Base-by-base conservation (phyloP, 1,284 basidiomycete species). In the Ustilago bromivora region DNA sequence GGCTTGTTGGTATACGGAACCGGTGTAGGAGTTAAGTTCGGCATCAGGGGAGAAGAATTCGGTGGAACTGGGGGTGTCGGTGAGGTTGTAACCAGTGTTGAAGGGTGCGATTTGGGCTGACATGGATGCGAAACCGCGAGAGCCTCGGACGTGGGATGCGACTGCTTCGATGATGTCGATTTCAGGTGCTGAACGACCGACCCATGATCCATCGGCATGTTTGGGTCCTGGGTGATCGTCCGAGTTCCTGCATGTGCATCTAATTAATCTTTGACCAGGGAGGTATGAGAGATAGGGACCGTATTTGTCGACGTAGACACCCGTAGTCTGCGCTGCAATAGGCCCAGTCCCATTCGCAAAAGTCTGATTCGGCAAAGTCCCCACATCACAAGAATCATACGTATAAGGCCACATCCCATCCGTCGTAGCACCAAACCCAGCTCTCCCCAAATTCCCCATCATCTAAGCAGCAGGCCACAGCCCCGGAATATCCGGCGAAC, bases 151-250 rank as follows among this genome's bases (percentile, higher is more conserved):
- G 54, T 80, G 78, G 11, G 82, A 81, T 23, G 87, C 87, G 10
- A 69, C 61, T 13, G 92, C 92, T 85, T 94, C 93, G 67, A 94
- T 89, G 46, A 94, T 88, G 87, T 94, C 93, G 65, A 96, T 94
- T 87, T 96, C 94, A 6, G 94, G 94, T 0, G 94, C 93, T 0
- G 91, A 89, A 36, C 94, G 90, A 2, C 79, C 85, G 13, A 79
- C 77, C 64, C 65, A 83, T 0, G 77, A 60, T 2, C 84, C 84
- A 41, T 85, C 81, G 19, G 68, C 36, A 19, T 77, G 68, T 31
- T 54, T 59, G 3, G 82, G 84, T 2, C 85, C 85, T 2, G 85
- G 85, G 43, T 86, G 85, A 61, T 85, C 84, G 34, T 65, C 71
- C 11, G 71, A 61, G 36, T 62, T 61, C 17, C 46, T 28, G 58